Conservation (phyloP, 306 rosid genomes). For the Gleditsia sinensis region DNA sequence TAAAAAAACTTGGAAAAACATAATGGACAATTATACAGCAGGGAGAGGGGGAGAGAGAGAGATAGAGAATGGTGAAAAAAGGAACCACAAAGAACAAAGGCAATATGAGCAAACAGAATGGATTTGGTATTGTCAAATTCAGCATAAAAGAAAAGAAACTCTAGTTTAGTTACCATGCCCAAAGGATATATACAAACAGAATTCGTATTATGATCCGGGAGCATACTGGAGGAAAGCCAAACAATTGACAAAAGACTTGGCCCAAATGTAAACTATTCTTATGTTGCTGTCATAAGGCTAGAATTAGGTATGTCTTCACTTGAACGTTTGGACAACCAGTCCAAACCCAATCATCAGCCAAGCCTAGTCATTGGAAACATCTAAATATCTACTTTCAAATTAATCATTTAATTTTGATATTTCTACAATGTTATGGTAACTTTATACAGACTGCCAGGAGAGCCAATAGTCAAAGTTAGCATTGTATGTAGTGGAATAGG, state of each 20-base stretch:
- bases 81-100: constrained; percentile 20
- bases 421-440: background rate
- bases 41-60: background rate
- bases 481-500: too few species aligned
- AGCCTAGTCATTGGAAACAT: background rate
- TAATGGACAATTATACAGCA: background rate
- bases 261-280: background rate
- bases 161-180: background rate
- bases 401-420: background rate
- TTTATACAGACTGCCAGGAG: constrained; percentile 29
- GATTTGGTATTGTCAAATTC: background rate
- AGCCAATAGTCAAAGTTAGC: constrained; percentile 5
- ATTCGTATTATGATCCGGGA: background rate
- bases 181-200: constrained; percentile 9
- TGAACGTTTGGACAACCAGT: too few species aligned
- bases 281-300: too few species aligned
- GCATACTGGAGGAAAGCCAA: background rate
- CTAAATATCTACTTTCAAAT: constrained; percentile 12
- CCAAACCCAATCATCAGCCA: background rate
- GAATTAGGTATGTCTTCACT: too few species aligned
- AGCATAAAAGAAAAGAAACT: background rate
- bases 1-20: background rate
- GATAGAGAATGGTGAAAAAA: background rate
- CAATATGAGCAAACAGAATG: background rate
- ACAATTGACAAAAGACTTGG: background rate